Evolutionary conservation across 1,284 basidiomycete genomes (phyloP), one percentile per base, ranked within the genome.

Genomic region (Prillingera fragicola): DNA sequence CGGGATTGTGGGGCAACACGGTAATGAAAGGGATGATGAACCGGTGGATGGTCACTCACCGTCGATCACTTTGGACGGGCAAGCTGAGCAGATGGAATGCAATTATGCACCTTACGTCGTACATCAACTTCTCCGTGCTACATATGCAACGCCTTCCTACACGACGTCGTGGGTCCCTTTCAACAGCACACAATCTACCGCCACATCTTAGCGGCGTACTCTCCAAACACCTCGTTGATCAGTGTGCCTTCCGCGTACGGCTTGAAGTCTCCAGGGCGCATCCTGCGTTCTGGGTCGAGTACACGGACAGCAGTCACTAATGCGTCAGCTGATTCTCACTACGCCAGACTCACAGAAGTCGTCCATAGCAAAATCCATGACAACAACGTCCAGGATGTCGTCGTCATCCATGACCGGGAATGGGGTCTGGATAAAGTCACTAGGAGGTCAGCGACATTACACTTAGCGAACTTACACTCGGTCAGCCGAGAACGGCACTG

Each of bases 281-380:
- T 36, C 15, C 57, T 44, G 9, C 50, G 40, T 5, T 51, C 39
- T 0, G 65, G 67, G 18, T 63, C 62, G 7, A 72, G 47, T 6
- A 52, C 49, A 38, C 63, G 56, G 12, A 67, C 67, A 8, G 69
- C 67, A 7, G 54, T 50, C 24, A 69, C 65, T 65, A 40, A 18
- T 5, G 15, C 10, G 28, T 28, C 18, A 28, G 26, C 19, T 29
- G 18, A 36, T 40, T 27, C 8, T 5, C 12, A 2, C 10, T 26
- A 2, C 1, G 18, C 8, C 2, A 1, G 28, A 63, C 69, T 55
- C 35, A 67, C 69, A 34, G 45, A 70, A 67, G 42, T 72, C 70
- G 33, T 65, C 64, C 39, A 70, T 46, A 5, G 65, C 59, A 50
- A 70, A 72, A 47, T 69, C 66, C 69, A 70, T 68, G 18, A 62